Base-by-base conservation (phyloP, 257 asterid species). In the Gynochthodes officinalis region DNA sequence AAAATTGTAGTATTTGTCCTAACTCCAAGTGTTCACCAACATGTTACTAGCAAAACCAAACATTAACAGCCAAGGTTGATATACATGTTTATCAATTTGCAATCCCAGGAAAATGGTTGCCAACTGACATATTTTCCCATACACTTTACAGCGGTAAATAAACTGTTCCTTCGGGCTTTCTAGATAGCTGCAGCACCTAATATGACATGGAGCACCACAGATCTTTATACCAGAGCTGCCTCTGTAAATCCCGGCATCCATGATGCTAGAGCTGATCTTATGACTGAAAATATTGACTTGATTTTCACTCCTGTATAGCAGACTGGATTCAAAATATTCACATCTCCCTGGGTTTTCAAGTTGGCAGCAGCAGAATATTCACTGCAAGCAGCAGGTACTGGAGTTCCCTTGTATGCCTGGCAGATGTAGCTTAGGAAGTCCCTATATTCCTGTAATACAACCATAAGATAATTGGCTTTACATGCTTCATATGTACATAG, bases 381-480 rank as follows among this genome's bases (percentile, higher is more conserved):
- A 19, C 72, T 74, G 81, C 88, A 84, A 67, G 76, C 78, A 14
- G 80, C 33, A 10, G 78, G 80, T 4, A 50, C 48, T 12, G 79
- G 33, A 33, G 69, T 78, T 74, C 88, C 88, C 53, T 62, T 52
- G 76, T 81, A 84, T 2, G 84, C 83, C 76, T 76, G 75, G 65
- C 85, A 84, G 73, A 84, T 64, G 83, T 64, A 84, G 73, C 73
- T 67, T 44, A 73, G 5, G 71, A 81, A 76, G 76, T 78, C 53
- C 43, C 13, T 30, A 48, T 84, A 84, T 44, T 81, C 85, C 88
- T 84, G 84, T 72, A 74, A 71, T 8, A 5, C 28, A 7, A 55
- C 33, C n/a, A n/a, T n/a, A n/a, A n/a, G n/a, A n/a, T n/a, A n/a
- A n/a, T n/a, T n/a, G n/a, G n/a, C n/a, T n/a, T n/a, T n/a, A n/a